These are phyloP conservation scores for grape (Vitis vinifera) DNA, from an alignment of 164 flowering plant genomes.

Conservation along the genomic window ASM3070453v1 NC_081812.1:19844001-19844500, in stretches of 20 bases:
- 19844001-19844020: too few relatives aligned
- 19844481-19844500: too few relatives aligned
- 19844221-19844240: slow-evolving; percentile 95
- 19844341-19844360: not conserved
- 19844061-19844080: not conserved
- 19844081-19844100: not conserved
- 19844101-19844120: slow-evolving; percentile 56
- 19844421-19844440: too few relatives aligned
- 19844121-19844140: slow-evolving; percentile 98
- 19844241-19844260: slow-evolving; percentile 98
- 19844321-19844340: not conserved
- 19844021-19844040: too few relatives aligned
- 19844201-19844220: slow-evolving; percentile 99
- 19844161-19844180: slow-evolving; percentile 96
- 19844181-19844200: slow-evolving; percentile 96
- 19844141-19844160: slow-evolving; percentile 99
- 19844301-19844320: not conserved
- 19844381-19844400: not conserved
- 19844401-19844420: too few relatives aligned
- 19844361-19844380: not conserved
- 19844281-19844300: slow-evolving; percentile 8
- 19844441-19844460: too few relatives aligned
- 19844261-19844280: slow-evolving; percentile 98
- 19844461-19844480: too few relatives aligned
- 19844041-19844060: too few relatives aligned